phyloP scores from a whole-genome alignment of 164 flowering plant genomes.

The Kalanchoe fedtschenkoi region DNA sequence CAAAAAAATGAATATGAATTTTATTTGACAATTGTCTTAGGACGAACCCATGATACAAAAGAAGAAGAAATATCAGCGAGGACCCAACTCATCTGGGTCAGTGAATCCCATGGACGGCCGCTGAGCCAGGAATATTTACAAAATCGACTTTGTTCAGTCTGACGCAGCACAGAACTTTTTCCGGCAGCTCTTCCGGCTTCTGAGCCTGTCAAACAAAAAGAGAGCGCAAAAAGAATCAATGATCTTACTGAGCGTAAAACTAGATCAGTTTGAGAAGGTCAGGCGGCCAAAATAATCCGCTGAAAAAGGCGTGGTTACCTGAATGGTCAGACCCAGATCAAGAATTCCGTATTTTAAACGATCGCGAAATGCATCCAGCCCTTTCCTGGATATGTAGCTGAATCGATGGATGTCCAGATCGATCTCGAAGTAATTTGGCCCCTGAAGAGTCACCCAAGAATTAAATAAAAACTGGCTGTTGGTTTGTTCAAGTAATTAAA shows the following conservation, averaged over 20 bases:
- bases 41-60: background rate
- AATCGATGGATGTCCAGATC: constrained; percentile 9
- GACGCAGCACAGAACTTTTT: constrained; percentile 71
- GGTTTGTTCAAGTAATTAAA: too few relatives aligned
- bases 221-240: background rate
- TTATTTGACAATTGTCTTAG: background rate
- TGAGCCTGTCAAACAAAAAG: constrained; percentile 55
- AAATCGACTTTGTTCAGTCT: constrained; percentile 75
- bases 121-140: constrained; percentile 20
- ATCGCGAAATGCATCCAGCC: constrained; percentile 16
- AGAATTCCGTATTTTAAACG: constrained; percentile 28
- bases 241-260: background rate
- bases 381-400: constrained; percentile 11
- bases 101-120: background rate
- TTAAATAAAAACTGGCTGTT: background rate
- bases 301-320: constrained; percentile 20
- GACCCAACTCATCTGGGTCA: background rate
- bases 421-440: constrained; percentile 9
- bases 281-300: too few relatives aligned
- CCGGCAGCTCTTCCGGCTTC: constrained; percentile 83
- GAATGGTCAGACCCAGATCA: constrained; percentile 39
- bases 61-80: background rate
- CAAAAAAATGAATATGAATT: background rate
- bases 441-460: background rate
- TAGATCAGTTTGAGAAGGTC: background rate